Base-by-base conservation (phyloP, 1,284 basidiomycete genomes). In the Boletus sp. region DNA sequence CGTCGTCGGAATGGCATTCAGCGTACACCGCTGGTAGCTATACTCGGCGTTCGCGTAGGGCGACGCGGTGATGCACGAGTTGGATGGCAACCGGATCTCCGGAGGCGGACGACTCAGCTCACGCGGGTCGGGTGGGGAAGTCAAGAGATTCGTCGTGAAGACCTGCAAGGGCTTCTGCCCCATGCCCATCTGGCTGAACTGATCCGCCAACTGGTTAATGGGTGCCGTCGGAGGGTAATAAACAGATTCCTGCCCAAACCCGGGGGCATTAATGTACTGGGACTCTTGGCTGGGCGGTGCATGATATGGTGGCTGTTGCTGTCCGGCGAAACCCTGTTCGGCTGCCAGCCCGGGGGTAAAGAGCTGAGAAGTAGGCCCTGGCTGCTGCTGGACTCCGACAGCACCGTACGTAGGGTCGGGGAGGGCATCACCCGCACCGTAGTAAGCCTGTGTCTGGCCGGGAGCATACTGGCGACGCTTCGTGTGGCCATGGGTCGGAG, bases 1-100 rank as follows among this genome's bases (percentile, higher is more conserved):
- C 16, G 93, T 93, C n/a, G 91, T 94, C 3, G 96, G 96, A 54
- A 99, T 82, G 10, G 91, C 84, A 62, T 96, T 94, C 53, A 99
- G 69, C 1, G 96, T 99, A 59, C 78, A 86, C 41, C 96, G 86
- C 72, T 96, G 92, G 71, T 97, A 99, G 13, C 88, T 94, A 26
- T 86, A 78, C 62, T 98, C 89, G 17, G 94, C 87, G 62, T 94
- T 92, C 36, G 89, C 84, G 45, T 77, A 73, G 0, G 92, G 88
- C 17, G 87, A 85, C 30, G 84, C 81, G 8, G 92, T 89, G 52
- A 98, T 77, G 52, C 82, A 84, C 8, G 94, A 75, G 53, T 81
- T 81, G 23, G 91, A 84, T 1, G 96, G 94, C 8, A 99, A 76
- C 20, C 88, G 77, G 53, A 95, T 92, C 54, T 91, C 86, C 7